Percentiles rank a stretch among this genome's conserved stretches.
phyloP scores from a whole-genome alignment of 1,139 yeast genomes.

The Magnusiomyces fungicola region DNA sequence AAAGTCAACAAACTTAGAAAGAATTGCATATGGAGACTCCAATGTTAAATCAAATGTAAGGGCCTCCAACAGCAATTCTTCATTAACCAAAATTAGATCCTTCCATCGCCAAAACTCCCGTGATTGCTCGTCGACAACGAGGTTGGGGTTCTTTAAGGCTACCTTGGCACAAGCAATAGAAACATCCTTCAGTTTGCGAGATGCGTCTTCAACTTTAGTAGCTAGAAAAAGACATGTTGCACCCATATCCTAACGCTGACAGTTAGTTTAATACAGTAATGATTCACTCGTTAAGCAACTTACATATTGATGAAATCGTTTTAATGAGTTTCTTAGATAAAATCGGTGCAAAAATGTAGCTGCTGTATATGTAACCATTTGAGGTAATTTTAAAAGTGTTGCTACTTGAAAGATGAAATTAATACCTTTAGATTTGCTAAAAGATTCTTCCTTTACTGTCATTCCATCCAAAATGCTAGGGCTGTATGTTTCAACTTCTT shows the following conservation, averaged over 20 bases:
- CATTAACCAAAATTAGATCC: slow-evolving; percentile 38
- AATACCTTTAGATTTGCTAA: slow-evolving; percentile 42
- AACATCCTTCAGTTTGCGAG: slow-evolving; percentile 41
- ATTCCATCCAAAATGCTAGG: slow-evolving; percentile 37
- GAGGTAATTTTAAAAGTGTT: slow-evolving; percentile 38
- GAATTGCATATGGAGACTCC: slow-evolving; percentile 37
- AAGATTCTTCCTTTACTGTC: slow-evolving; percentile 35
- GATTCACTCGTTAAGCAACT: slow-evolving; percentile 9
- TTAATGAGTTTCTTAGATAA: slow-evolving; percentile 40
- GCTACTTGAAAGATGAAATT: slow-evolving; percentile 41
- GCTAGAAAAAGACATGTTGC: slow-evolving; percentile 47
- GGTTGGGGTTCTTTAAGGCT: slow-evolving; percentile 38
- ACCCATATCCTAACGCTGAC: slow-evolving; percentile 30
- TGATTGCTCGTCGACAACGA: slow-evolving; percentile 40
- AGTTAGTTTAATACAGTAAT: slow-evolving; percentile 22
- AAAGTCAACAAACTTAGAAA: slow-evolving; percentile 24
- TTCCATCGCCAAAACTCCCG: slow-evolving; percentile 47
- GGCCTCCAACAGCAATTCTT: slow-evolving; percentile 41
- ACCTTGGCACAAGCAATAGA: slow-evolving; percentile 41
- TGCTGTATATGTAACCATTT: slow-evolving; percentile 43
- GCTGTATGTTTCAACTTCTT: slow-evolving; percentile 18
- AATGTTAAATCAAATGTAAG: slow-evolving; percentile 45
- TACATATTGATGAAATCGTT: slow-evolving; percentile 35
- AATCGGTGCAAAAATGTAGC: slow-evolving; percentile 44
- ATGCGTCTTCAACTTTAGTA: slow-evolving; percentile 46